A percentile compares a stretch with the other conserved stretches of the same genome.
These are phyloP conservation scores for Uronychia binucleata DNA, from an alignment of 73 alveolate species.

Conservation along the genomic window DNA sequence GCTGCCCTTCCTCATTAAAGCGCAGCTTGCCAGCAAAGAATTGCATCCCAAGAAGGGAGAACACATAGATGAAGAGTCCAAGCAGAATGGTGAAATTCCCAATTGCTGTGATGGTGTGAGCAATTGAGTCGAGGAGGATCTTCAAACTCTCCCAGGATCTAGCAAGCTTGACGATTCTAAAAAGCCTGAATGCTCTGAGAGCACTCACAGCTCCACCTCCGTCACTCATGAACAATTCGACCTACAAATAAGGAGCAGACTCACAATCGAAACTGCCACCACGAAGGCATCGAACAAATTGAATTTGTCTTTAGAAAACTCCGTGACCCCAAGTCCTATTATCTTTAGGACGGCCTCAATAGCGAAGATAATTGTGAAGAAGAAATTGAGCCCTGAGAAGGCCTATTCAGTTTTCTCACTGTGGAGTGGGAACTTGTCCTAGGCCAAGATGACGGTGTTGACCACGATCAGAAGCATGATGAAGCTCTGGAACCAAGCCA, in stretches of 20 bases:
- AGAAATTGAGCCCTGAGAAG: not conserved
- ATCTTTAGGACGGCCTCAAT: conserved; percentile 22
- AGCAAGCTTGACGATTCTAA: conserved; percentile 40
- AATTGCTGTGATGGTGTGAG: conserved; percentile 14
- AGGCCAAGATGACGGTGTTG: conserved; percentile 23
- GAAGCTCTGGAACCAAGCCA: conserved; percentile 1
- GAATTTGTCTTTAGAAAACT: conserved; percentile 14
- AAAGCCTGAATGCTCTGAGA: conserved; percentile 35
- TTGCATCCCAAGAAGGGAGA: conserved; percentile 31
- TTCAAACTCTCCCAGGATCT: conserved; percentile 32
- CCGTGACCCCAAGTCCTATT: conserved; percentile 29
- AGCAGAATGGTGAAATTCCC: conserved; percentile 22
- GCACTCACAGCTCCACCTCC: conserved; percentile 2
- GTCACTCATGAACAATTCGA: conserved; percentile 9
- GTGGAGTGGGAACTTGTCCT: conserved; percentile 7
- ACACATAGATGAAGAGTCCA: conserved; percentile 15
- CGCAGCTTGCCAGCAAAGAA: conserved; percentile 25
- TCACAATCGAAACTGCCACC: conserved; percentile 12
- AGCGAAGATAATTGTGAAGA: conserved; percentile 21
- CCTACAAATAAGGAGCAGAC: no score
- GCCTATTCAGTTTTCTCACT: not conserved
- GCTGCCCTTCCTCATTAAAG: conserved; percentile 19
- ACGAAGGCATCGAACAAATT: conserved; percentile 27
- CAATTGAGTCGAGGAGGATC: conserved; percentile 24
- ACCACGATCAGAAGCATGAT: conserved; percentile 11